Evolutionary conservation across 768 basidiomycete species (phyloP).

Genomic region (Clathrus columnatus): DNA sequence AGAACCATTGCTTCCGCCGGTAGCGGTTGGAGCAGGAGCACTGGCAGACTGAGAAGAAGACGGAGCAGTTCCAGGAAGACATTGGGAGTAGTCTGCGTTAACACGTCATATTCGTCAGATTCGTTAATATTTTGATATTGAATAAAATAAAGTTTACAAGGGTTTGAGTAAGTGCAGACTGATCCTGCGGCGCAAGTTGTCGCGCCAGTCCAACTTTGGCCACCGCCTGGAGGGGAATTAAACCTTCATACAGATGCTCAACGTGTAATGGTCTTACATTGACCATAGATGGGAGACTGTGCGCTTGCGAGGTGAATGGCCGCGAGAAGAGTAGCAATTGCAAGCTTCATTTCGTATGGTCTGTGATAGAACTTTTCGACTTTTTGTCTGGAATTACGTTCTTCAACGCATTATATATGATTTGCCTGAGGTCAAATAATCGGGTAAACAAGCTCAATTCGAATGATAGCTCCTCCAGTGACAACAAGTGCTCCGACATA

Average conservation of each 20-base stretch:
- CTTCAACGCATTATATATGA: background rate
- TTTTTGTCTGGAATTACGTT: background rate
- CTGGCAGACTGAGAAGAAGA: background rate
- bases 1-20: background rate
- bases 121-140: background rate
- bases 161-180: slow-evolving; percentile 20
- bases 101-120: background rate
- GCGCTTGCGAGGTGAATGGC: background rate
- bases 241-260: background rate
- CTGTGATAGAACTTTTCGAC: background rate
- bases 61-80: slow-evolving; percentile 19
- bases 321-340: background rate
- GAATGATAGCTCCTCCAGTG: background rate
- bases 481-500: background rate
- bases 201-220: slow-evolving; percentile 14
- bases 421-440: background rate
- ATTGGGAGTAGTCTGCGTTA: slow-evolving; percentile 24
- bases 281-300: slow-evolving; percentile 1
- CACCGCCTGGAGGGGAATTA: background rate
- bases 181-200: slow-evolving; percentile 23
- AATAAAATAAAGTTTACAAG: slow-evolving; percentile 15
- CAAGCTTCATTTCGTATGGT: background rate
- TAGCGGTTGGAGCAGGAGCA: background rate
- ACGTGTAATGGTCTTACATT: background rate
- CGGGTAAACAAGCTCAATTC: background rate